Percentiles rank a stretch among this genome's conserved stretches.
phyloP scores from a whole-genome alignment of 768 basidiomycete species.

The Rhodocollybia butyracea region DNA sequence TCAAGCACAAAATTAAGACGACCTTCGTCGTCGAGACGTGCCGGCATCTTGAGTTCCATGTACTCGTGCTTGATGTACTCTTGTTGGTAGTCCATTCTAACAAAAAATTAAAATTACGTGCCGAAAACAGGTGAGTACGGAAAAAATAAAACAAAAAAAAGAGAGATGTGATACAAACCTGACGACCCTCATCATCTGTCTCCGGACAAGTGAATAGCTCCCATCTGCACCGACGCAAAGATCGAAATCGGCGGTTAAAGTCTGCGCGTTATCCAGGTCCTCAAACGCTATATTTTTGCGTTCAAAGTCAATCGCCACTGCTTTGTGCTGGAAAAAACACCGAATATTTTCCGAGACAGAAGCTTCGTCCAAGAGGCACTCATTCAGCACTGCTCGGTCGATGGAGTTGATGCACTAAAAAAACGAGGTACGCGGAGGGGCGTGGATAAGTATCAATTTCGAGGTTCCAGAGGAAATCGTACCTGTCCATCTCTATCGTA shows the following conservation, averaged over 20 bases:
- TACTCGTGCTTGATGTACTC: slow-evolving; percentile 96
- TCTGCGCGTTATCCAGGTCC: slow-evolving; percentile 39
- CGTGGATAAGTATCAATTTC: slow-evolving; percentile 17
- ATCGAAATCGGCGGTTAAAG: slow-evolving; percentile 57
- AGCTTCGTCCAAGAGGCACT: slow-evolving; percentile 76
- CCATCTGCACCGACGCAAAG: slow-evolving; percentile 93
- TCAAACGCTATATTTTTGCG: slow-evolving; percentile 50
- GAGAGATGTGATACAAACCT: slow-evolving; percentile 68
- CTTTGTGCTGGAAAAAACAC: slow-evolving; percentile 79
- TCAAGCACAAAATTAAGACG: slow-evolving; percentile 78
- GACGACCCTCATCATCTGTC: slow-evolving; percentile 93
- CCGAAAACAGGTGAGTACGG: slow-evolving; percentile 11
- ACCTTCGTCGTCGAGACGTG: slow-evolving; percentile 60
- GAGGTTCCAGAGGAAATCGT: slow-evolving; percentile 24
- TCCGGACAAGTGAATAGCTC: slow-evolving; percentile 85
- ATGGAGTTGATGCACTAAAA: slow-evolving; percentile 91
- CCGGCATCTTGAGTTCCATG: slow-evolving; percentile 93
- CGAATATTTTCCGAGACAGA: slow-evolving; percentile 59
- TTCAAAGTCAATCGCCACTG: slow-evolving; percentile 75
- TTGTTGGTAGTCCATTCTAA: slow-evolving; percentile 92
- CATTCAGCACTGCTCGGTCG: slow-evolving; percentile 84
- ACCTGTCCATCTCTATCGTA: slow-evolving; percentile 92
- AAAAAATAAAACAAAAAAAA: slow-evolving; percentile 22
- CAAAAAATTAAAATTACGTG: slow-evolving; percentile 2
- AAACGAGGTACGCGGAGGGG: too few species aligned